Evolutionary conservation across 1,284 basidiomycete genomes (phyloP), one percentile per base, ranked within the genome.

Genomic region (Pascua sp.): DNA sequence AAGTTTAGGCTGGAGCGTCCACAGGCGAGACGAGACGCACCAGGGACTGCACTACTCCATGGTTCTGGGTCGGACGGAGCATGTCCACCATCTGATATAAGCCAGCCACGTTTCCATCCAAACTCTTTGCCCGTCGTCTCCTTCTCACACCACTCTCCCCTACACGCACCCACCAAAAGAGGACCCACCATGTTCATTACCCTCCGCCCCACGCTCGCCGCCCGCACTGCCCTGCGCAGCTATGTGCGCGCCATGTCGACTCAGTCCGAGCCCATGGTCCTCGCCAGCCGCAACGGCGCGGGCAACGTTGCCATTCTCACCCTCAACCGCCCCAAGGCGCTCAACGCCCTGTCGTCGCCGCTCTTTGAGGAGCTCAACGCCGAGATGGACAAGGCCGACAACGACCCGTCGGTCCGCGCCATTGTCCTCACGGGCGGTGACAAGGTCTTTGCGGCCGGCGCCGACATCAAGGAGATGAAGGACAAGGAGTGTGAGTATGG

Each of bases 351-450:
- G 60, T 89, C 84, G 69, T 83, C 86, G 11, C 87, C 90, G 9
- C 81, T 95, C 58, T 87, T 93, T 73, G 77, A 78, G 17, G 86
- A 90, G 70, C 82, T 96, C 51, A 89, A 91, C 70, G 80, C 84
- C 52, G 91, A 89, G 15, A 76, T 94, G 49, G 81, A 79, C 38
- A 83, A 85, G 51, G 85, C 88, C 5, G 89, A 92, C 69, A 79
- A 77, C 44, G 91, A 95, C 67, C 81, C 85, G 41, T 78, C 80
- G 11, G 80, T 90, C 51, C 85, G 88, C 47, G 92, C 91, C 18
- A 86, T 98, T 67, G 92, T 99, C 13, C 78, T 99, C 57, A 98
- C 95, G 1, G 96, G 96, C 2, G 89, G 87, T 41, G 91, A 93
- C 57, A 90, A 85, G 78, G 93, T 91, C 3, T 98, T 98, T 75